Base-by-base conservation (phyloP, 2,329 filamentous ascomycete genomes). In the Calonectria honghensis region DNA sequence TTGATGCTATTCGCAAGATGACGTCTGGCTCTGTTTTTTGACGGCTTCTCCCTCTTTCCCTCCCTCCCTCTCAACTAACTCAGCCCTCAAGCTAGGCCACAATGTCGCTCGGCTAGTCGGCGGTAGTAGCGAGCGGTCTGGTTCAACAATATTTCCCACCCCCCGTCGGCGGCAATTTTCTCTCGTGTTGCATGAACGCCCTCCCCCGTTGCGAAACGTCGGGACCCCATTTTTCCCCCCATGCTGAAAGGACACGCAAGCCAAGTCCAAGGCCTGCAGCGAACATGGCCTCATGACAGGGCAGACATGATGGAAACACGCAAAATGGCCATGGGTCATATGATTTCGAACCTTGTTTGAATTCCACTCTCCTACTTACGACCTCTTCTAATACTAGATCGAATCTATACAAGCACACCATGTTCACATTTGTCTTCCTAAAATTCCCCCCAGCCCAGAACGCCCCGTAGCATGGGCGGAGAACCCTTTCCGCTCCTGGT, bases 381-480 rank as follows among this genome's bases (percentile, higher is more conserved):
- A 77, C 77, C 79, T 81, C 73, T 73, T 77, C 79, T 81, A 81
- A 79, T 75, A 77, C 79, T 80, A 80, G 78, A 81, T 81, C 65
- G 76, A 81, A 81, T 81, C 79, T 81, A 81, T 81, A 81, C 79
- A 81, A 81, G 76, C 73, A 78, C 79, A 81, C 79, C 79, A 72
- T 81, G 75, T 75, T 80, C 79, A 80, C 79, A 81, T 80, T 72
- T 81, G 76, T 81, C 79, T 80, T 81, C 79, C 79, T 74, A 79
- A 81, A 80, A 75, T 71, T 64, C 61, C 74, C 78, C 75, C 79
- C 77, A 75, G 74, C 73, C 79, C 75, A 79, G 68, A 81, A 81
- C 79, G 79, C 79, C 79, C 79, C 77, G 79, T 81, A 81, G 76
- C 79, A 81, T 81, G 77, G 72, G 77, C 76, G 76, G 73, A 81